Base-by-base conservation (phyloP, 2,329 filamentous ascomycete species). In the Trichoderma guizhouense region DNA sequence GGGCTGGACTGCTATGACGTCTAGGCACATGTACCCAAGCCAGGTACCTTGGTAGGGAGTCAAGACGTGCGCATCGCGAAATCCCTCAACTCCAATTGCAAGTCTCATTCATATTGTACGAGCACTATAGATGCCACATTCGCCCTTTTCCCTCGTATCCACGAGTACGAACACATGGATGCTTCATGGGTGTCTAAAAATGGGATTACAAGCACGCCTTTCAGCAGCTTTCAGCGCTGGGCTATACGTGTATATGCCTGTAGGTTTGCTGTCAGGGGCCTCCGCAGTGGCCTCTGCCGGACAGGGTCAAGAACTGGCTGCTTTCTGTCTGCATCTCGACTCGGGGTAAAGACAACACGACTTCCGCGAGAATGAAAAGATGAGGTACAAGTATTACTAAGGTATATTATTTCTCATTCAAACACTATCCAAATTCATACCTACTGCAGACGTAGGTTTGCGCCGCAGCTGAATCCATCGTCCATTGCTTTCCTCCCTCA, bases 1-100 rank as follows among this genome's bases (percentile, higher is more conserved):
- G 53, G 21, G 15, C 32, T 60, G 8, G 7, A n/a, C 26, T 47
- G 65, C 64, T 68, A 68, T 68, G 65, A 68, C 65, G 65, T 68
- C 65, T 60, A 60, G 28, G 26, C 18, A 34, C 57, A 60, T 60
- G 28, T 5, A 32, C n/a, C n/a, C 28, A 60, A n/a, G 28, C 18
- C 21, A 53, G 47, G 53, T 57, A 28, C 12, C 53, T 57, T 30
- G 12, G 53, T 57, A 26, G 24, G 53, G 53, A 57, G 53, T 14
- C 26, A 26, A 26, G 26, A 26, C 26, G 26, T 39, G 32, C 32
- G 21, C 64, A 67, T 57, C 47, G 47, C 63, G 14, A 58, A 67
- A 57, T 57, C 21, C 51, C 51, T 51, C 64, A 18, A 15, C 24
- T 30, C 47, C 64, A 18, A 21, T 28, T 30, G 30, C 28, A 3